phyloP scores from a whole-genome alignment of 345 rosid species.

The Kernera saxatilis region DNA sequence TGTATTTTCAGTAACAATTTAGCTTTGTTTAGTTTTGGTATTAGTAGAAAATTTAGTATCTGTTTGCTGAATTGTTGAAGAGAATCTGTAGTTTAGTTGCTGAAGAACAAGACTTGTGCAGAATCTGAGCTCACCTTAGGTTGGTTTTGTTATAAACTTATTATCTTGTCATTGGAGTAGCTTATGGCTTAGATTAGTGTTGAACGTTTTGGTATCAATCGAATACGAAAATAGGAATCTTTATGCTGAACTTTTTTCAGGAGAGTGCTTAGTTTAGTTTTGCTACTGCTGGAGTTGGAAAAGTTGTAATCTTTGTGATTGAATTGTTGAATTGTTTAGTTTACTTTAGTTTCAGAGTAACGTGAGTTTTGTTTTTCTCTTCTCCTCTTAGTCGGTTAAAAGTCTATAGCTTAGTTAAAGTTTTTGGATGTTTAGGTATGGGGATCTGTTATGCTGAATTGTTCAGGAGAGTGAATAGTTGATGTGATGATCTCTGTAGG shows the following conservation, averaged over 20 bases:
- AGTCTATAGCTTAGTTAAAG: not conserved
- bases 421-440: not conserved
- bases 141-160: not conserved
- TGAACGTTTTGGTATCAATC: not conserved
- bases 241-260: not conserved
- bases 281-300: not conserved
- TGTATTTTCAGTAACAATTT: not conserved
- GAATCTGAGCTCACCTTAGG: not conserved
- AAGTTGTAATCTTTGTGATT: conserved; percentile 2
- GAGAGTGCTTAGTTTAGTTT: not conserved
- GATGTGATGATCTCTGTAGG: conserved; percentile 38
- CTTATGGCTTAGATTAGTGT: not conserved
- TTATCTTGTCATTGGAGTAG: not conserved
- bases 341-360: not conserved
- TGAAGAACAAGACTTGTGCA: not conserved
- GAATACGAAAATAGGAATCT: not conserved
- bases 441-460: not conserved
- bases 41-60: not conserved
- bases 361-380: not conserved
- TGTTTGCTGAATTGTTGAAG: not conserved
- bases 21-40: not conserved
- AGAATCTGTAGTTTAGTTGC: not conserved
- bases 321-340: not conserved
- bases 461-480: not conserved
- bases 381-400: not conserved